A percentile compares a stretch with the other conserved stretches of the same genome.
phyloP scores from a whole-genome alignment of 192 early-diverging fungal species.

The Coemansia sp. region DNA sequence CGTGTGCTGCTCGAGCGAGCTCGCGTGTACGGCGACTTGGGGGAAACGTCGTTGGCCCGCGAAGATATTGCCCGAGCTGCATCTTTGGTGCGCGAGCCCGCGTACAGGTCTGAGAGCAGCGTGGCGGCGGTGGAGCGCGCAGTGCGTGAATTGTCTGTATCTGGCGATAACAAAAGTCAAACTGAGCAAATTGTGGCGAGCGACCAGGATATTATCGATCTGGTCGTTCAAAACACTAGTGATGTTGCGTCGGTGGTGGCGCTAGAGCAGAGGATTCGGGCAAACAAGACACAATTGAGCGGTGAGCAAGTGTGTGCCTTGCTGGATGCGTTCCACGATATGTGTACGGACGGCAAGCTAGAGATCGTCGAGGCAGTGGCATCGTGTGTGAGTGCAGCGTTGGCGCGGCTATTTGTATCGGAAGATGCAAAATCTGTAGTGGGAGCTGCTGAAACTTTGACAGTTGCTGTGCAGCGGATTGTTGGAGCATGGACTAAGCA shows the following conservation, averaged over 20 bases:
- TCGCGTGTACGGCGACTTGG: slow-evolving; percentile 24
- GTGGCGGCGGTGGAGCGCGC: slow-evolving; percentile 39
- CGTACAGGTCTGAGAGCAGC: slow-evolving; percentile 8
- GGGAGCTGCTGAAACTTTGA: background rate
- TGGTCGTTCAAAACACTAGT: background rate
- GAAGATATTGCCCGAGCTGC: slow-evolving; percentile 39
- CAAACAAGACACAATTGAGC: background rate
- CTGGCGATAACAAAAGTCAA: background rate
- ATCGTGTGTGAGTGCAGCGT: slow-evolving; percentile 6
- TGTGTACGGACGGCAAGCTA: slow-evolving; percentile 1
- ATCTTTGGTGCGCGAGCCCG: slow-evolving; percentile 23
- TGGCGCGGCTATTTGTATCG: background rate
- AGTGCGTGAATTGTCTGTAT: slow-evolving; percentile 20
- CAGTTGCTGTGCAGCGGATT: background rate
- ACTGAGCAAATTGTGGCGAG: background rate
- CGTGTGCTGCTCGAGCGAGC: slow-evolving; percentile 33
- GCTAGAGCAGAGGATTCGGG: slow-evolving; percentile 4
- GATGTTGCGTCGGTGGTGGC: background rate
- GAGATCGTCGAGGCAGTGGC: slow-evolving; percentile 9
- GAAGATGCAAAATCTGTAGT: background rate
- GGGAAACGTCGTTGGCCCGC: slow-evolving; percentile 22
- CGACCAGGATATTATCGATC: background rate
- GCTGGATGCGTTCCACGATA: slow-evolving; percentile 21
- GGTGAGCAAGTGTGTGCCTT: slow-evolving; percentile 7
- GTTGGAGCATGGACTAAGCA: slow-evolving; percentile 12